Evolutionary conservation across 225 moss, liverwort and hornwort species (phyloP).

Genomic region (Polytrichum formosum): DNA sequence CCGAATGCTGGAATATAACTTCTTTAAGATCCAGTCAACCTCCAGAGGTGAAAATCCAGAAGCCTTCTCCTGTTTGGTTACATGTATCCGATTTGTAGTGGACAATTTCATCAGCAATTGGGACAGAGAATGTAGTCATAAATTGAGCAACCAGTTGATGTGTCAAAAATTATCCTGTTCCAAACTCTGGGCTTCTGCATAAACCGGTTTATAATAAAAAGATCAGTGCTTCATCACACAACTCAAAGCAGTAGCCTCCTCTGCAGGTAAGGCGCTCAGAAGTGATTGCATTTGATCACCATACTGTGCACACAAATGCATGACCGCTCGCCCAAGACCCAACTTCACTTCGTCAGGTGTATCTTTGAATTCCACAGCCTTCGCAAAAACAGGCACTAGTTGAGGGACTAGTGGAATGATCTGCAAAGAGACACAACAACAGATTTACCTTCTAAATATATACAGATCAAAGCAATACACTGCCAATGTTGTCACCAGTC

Average conservation of each 20-base stretch:
- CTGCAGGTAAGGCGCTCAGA: slow-evolving; percentile 65
- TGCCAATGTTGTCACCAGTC: no score
- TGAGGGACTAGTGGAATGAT: slow-evolving; percentile 83
- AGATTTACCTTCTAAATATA: not conserved
- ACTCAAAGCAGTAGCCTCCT: slow-evolving; percentile 75
- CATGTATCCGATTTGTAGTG: not conserved
- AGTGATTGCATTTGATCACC: slow-evolving; percentile 93
- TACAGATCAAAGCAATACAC: no score
- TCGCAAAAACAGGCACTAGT: slow-evolving; percentile 88
- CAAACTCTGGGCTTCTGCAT: not conserved
- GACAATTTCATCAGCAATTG: not conserved
- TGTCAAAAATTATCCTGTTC: not conserved
- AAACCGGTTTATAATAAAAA: not conserved
- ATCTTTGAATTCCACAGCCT: slow-evolving; percentile 64
- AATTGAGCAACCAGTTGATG: no score
- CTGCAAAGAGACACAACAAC: slow-evolving; percentile 25
- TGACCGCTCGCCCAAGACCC: slow-evolving; percentile 78
- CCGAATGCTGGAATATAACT: not conserved
- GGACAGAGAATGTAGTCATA: not conserved
- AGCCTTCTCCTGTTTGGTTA: not conserved
- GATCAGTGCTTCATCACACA: slow-evolving; percentile 65
- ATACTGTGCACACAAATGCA: slow-evolving; percentile 79
- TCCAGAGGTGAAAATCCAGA: not conserved
- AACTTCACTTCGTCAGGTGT: slow-evolving; percentile 72
- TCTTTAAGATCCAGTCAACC: not conserved